phyloP scores from a whole-genome alignment of 345 rosid species.

The Anastatica hierochuntica region DNA sequence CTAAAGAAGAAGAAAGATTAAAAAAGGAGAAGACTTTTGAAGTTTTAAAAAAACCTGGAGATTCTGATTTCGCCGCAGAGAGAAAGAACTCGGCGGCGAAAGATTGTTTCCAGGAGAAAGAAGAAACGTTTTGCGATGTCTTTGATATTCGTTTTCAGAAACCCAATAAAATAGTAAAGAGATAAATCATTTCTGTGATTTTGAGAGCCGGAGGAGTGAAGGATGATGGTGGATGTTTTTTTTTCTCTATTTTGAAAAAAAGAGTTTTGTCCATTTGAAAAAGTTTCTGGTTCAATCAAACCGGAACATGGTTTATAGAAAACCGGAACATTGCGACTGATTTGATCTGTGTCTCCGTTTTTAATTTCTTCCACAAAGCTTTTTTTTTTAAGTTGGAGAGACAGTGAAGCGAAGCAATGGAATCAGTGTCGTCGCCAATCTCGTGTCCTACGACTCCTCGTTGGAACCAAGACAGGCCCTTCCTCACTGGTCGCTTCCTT shows the following conservation, averaged over 20 bases:
- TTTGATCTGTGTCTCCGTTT: not conserved
- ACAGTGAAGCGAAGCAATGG: constrained; percentile 24
- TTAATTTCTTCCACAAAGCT: not conserved
- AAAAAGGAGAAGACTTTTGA: not conserved
- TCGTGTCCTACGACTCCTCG: constrained; percentile 73
- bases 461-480: constrained; percentile 85
- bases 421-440: constrained; percentile 28
- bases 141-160: not conserved
- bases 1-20: not conserved
- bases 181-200: constrained; percentile 14
- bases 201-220: constrained; percentile 3
- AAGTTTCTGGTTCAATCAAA: not conserved
- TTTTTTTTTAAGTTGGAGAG: not conserved
- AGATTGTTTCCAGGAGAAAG: constrained; percentile 2
- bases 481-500: constrained; percentile 85
- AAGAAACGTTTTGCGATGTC: not conserved
- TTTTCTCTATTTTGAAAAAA: not conserved
- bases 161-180: constrained; percentile 9
- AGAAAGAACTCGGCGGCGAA: constrained; percentile 17
- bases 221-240: not conserved
- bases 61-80: constrained; percentile 13
- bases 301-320: constrained; percentile 10
- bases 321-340: not conserved
- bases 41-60: constrained; percentile 18
- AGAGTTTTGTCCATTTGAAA: constrained; percentile 7